Evolutionary conservation across 495 filamentous ascomycete genomes (phyloP).

Genomic region (Penicillium bovifimosum): DNA sequence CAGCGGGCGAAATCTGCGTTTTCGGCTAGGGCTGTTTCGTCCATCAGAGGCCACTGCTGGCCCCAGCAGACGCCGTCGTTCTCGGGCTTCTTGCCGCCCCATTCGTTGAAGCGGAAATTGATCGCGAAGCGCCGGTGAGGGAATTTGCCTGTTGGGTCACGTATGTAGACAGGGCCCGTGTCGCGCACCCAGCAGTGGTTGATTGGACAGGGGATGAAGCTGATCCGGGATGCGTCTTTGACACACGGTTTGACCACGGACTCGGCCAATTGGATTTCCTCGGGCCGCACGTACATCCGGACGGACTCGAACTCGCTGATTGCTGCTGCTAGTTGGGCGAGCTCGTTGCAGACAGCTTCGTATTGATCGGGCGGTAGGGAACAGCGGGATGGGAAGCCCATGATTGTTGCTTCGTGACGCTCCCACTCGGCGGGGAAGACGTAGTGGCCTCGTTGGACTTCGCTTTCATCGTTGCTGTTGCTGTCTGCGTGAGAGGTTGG

Average conservation of each 20-base stretch:
- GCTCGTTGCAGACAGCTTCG: constrained; percentile 16
- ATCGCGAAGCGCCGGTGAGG: constrained; percentile 16
- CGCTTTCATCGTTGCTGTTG: neutral
- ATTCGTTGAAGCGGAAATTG: constrained; percentile 27
- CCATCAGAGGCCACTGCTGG: constrained; percentile 17
- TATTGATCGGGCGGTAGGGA: constrained; percentile 14
- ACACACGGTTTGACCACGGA: constrained; percentile 6
- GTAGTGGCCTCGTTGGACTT: constrained; percentile 9
- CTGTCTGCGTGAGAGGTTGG: neutral
- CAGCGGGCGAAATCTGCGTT: constrained; percentile 20
- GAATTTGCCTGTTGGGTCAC: constrained; percentile 13
- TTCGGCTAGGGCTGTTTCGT: constrained; percentile 11
- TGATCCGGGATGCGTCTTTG: constrained; percentile 7
- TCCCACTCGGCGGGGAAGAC: constrained; percentile 19
- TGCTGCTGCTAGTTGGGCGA: constrained; percentile 13
- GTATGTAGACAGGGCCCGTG: constrained; percentile 25
- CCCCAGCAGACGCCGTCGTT: constrained; percentile 13
- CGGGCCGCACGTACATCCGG: constrained; percentile 21
- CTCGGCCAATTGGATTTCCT: constrained; percentile 15
- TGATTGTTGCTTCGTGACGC: constrained; percentile 18
- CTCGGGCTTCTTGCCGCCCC: constrained; percentile 22
- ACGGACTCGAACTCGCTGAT: constrained; percentile 25
- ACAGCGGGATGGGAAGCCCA: constrained; percentile 19
- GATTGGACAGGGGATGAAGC: constrained; percentile 17
- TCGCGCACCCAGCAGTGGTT: constrained; percentile 30